A percentile compares a stretch with the other conserved stretches of the same genome.
These are phyloP conservation scores for Leishmania amazonensis DNA, from an alignment of 208 protist species.

Conservation along the genomic window DNA sequence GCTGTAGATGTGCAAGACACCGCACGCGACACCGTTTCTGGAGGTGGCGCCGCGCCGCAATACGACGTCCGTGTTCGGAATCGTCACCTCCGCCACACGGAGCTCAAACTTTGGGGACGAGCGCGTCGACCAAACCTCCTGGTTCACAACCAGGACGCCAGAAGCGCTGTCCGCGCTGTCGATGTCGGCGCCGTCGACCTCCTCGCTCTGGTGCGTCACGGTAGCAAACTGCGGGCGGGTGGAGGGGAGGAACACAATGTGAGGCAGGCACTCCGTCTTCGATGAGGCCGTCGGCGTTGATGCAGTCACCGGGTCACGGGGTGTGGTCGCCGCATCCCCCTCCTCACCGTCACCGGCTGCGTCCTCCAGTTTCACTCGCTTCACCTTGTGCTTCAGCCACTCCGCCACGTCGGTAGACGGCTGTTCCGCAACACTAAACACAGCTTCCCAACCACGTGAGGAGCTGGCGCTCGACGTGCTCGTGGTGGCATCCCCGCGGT, in stretches of 20 bases:
- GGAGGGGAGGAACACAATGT: slow-evolving; percentile 86
- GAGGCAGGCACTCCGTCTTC: slow-evolving; percentile 65
- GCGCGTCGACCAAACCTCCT: slow-evolving; percentile 79
- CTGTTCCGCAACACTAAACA: slow-evolving; percentile 5
- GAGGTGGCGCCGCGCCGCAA: slow-evolving; percentile 56
- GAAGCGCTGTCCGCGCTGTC: slow-evolving; percentile 38
- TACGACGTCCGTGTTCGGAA: slow-evolving; percentile 56
- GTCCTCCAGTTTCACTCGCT: slow-evolving; percentile 38
- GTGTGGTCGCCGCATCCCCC: neutral
- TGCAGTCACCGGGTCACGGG: neutral
- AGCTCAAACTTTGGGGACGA: slow-evolving; percentile 55
- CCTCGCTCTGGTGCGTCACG: slow-evolving; percentile 68
- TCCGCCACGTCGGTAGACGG: neutral
- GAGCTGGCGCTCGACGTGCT: neutral
- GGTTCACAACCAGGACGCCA: slow-evolving; percentile 85
- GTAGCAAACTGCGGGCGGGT: slow-evolving; percentile 70
- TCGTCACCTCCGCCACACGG: slow-evolving; percentile 84
- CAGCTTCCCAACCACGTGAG: slow-evolving; percentile 24
- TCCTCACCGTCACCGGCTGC: slow-evolving; percentile 1
- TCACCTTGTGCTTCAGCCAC: slow-evolving; percentile 18
- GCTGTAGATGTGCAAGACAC: slow-evolving; percentile 74
- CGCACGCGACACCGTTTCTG: slow-evolving; percentile 66
- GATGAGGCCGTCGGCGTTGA: neutral
- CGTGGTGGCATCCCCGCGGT: neutral
- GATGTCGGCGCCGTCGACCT: slow-evolving; percentile 26